Percentiles rank a stretch among this genome's conserved stretches.
phyloP scores from a whole-genome alignment of 305 asterid species.

The Lippia alba region DNA sequence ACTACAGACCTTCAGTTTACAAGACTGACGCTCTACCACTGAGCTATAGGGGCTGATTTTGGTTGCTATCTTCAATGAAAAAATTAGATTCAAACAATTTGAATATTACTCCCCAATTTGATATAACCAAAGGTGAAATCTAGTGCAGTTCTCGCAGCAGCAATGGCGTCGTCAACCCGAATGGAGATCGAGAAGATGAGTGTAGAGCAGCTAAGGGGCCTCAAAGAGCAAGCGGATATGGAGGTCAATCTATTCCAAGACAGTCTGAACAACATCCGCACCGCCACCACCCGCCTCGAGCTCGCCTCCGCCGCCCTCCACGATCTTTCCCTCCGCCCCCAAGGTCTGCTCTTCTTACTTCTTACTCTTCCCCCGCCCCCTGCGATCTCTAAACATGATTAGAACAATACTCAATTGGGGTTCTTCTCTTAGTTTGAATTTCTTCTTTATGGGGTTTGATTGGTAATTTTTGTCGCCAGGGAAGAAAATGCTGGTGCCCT shows the following conservation, averaged over 20 bases:
- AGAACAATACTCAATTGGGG: not conserved
- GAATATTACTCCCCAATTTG: too few species aligned
- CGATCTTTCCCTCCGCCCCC: conserved; percentile 88
- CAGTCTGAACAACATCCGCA: conserved; percentile 88
- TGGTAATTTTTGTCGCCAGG: conserved; percentile 43
- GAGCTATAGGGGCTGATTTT: conserved; percentile 81
- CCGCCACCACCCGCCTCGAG: conserved; percentile 88
- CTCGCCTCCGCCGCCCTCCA: conserved; percentile 84
- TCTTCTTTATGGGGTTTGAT: not conserved
- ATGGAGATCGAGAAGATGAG: conserved; percentile 80
- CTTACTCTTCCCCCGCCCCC: not conserved
- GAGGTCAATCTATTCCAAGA: conserved; percentile 88
- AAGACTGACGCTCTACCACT: conserved; percentile 99
- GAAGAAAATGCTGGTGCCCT: conserved; percentile 87
- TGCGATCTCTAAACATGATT: not conserved
- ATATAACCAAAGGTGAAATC: not conserved
- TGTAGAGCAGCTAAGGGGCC: conserved; percentile 76
- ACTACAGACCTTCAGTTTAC: conserved; percentile 98
- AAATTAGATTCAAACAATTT: too few species aligned
- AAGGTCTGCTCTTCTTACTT: conserved; percentile 46
- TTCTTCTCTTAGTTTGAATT: not conserved
- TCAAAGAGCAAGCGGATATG: conserved; percentile 88
- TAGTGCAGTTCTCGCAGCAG: not conserved
- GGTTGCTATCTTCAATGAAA: too few species aligned
- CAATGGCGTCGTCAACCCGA: conserved; percentile 53